These are phyloP conservation scores for Aspergillus sp. DNA, from an alignment of 2,329 filamentous ascomycete genomes.

Conservation along the genomic window DNA sequence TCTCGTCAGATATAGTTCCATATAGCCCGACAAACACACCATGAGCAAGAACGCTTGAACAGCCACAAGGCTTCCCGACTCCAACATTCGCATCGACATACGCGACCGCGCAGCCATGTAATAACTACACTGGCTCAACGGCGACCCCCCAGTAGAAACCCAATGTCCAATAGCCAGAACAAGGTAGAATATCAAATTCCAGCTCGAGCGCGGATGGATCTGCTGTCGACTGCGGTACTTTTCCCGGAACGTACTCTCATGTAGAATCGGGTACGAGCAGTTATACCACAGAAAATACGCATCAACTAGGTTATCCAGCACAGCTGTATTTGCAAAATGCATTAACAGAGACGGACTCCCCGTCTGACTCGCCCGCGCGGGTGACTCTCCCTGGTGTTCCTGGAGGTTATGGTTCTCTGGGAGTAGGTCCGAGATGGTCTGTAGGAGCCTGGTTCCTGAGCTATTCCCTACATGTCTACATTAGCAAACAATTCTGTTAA, in stretches of 20 bases:
- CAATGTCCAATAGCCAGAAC: constrained; percentile 29
- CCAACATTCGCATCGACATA: constrained; percentile 27
- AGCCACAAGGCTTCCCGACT: constrained; percentile 31
- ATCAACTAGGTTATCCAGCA: constrained; percentile 22
- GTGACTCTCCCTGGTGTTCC: not conserved
- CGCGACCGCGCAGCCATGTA: constrained; percentile 23
- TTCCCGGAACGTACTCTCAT: constrained; percentile 27
- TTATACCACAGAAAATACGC: constrained; percentile 29
- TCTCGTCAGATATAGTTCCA: no score
- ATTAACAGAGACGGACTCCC: constrained; percentile 1
- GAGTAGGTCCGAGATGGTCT: constrained; percentile 14
- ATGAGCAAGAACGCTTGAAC: constrained; percentile 35
- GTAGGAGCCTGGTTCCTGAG: constrained; percentile 16
- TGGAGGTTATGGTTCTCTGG: constrained; percentile 1
- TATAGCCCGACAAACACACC: constrained; percentile 17
- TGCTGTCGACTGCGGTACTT: constrained; percentile 16
- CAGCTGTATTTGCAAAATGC: constrained; percentile 5
- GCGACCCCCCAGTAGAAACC: constrained; percentile 11
- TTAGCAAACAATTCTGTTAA: no score
- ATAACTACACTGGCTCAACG: constrained; percentile 11
- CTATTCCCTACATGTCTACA: constrained; percentile 10
- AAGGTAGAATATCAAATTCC: constrained; percentile 25
- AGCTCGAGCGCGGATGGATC: constrained; percentile 16
- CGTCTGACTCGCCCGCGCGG: not conserved
- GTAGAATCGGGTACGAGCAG: constrained; percentile 26